phyloP scores from a whole-genome alignment of 306 rosid species.

The Sicyos baderoa region DNA sequence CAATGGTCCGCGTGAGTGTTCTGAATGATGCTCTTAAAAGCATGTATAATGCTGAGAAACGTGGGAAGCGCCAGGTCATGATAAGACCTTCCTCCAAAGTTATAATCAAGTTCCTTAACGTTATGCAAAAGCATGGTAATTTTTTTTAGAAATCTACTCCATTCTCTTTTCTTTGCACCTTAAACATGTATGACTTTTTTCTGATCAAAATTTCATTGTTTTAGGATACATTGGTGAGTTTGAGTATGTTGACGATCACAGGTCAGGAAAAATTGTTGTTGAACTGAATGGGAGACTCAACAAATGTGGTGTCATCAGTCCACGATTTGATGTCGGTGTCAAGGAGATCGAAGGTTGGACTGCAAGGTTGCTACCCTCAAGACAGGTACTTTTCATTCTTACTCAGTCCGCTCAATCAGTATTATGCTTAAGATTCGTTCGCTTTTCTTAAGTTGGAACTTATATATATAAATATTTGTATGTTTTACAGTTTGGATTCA shows the following conservation, averaged over 20 bases:
- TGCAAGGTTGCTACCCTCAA: constrained; percentile 20
- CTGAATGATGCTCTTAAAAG: constrained; percentile 25
- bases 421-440: not conserved
- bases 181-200: not conserved
- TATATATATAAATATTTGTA: no score
- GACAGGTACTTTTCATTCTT: constrained; percentile 12
- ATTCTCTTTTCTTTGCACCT: not conserved
- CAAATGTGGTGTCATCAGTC: constrained; percentile 21
- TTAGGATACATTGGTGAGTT: constrained; percentile 22
- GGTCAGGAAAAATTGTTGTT: constrained; percentile 23
- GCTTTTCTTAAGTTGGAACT: not conserved
- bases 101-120: constrained; percentile 19
- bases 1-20: constrained; percentile 19
- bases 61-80: constrained; percentile 21
- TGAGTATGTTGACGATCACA: constrained; percentile 19
- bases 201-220: not conserved
- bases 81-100: constrained; percentile 21
- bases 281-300: constrained; percentile 21
- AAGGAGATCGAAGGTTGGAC: constrained; percentile 24
- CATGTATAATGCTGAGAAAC: constrained; percentile 24
- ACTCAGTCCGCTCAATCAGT: not conserved
- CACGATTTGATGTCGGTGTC: constrained; percentile 22
- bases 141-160: not conserved
- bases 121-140: constrained; percentile 21
- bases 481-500: constrained; percentile 17